A percentile compares a stretch with the other conserved stretches of the same genome.
phyloP scores from a whole-genome alignment of 1,139 yeast species.

The Yamadazyma dushanensis region DNA sequence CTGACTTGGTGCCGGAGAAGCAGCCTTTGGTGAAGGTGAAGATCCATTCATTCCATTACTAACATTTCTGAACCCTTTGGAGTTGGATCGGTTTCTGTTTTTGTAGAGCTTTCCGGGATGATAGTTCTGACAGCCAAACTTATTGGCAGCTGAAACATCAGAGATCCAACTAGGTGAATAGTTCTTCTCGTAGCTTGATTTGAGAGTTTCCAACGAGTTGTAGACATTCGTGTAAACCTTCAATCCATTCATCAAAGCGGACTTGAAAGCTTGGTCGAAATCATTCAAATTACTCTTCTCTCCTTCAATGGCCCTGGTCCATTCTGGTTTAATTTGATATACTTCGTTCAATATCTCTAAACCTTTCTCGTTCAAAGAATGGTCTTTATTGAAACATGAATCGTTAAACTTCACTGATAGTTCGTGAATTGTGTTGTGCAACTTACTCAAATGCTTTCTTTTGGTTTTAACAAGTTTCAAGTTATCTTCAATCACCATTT shows the following conservation, averaged over 20 bases:
- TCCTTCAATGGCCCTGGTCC: constrained; percentile 35
- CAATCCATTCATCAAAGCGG: constrained; percentile 31
- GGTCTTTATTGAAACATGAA: constrained; percentile 34
- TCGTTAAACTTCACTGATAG: constrained; percentile 30
- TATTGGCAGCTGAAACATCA: constrained; percentile 43
- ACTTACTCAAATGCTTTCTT: constrained; percentile 29
- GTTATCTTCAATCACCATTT: constrained; percentile 24
- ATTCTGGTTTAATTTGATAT: constrained; percentile 30
- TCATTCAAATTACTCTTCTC: constrained; percentile 31
- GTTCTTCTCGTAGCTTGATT: constrained; percentile 23
- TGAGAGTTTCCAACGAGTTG: constrained; percentile 34
- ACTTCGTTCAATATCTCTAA: constrained; percentile 28
- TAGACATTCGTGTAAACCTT: constrained; percentile 32
- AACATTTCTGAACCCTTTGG: constrained; percentile 5
- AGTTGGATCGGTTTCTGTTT: constrained; percentile 14
- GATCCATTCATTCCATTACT: neutral
- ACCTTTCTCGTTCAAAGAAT: constrained; percentile 28
- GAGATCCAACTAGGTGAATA: constrained; percentile 36
- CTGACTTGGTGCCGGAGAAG: constrained; percentile 5
- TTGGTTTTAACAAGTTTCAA: constrained; percentile 28
- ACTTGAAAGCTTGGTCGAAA: constrained; percentile 36
- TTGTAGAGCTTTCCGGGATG: constrained; percentile 29
- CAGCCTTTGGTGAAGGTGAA: constrained; percentile 6
- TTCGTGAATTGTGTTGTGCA: constrained; percentile 4
- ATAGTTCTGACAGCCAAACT: constrained; percentile 42